These are phyloP conservation scores for Quercus engelmannii DNA, from an alignment of 306 rosid species.

Conservation along the genomic window DNA sequence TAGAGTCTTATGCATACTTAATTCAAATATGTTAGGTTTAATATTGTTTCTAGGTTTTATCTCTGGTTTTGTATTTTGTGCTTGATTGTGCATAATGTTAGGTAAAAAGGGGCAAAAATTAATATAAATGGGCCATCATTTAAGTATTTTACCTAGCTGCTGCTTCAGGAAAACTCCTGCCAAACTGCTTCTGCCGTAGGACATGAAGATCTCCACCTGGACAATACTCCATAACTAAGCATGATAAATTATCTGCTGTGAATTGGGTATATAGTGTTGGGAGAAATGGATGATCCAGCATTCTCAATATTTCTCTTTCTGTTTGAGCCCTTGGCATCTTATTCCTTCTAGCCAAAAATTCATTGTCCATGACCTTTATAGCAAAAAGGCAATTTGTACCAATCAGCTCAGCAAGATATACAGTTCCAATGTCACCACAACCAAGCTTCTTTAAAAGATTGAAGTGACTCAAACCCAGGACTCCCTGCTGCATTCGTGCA, in stretches of 20 bases:
- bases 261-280: constrained; percentile 90
- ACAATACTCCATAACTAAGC: constrained; percentile 95
- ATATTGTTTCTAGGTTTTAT: constrained; percentile 1
- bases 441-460: constrained; percentile 96
- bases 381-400: constrained; percentile 85
- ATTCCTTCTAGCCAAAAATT: constrained; percentile 84
- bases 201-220: constrained; percentile 99
- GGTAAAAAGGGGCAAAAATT: constrained; percentile 6
- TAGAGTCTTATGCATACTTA: not conserved
- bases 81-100: constrained; percentile 1
- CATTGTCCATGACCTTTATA: constrained; percentile 97
- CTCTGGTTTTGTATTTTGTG: constrained; percentile 5
- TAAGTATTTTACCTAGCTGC: constrained; percentile 71
- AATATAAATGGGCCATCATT: constrained; percentile 3
- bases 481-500: constrained; percentile 63
- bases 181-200: constrained; percentile 83
- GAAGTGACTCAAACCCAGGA: constrained; percentile 72
- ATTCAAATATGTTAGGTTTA: not conserved
- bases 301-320: constrained; percentile 88
- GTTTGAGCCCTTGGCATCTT: constrained; percentile 98
- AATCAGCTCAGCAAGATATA: constrained; percentile 85
- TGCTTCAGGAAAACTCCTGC: constrained; percentile 70
- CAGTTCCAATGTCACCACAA: constrained; percentile 97
- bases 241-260: constrained; percentile 88
- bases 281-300: constrained; percentile 97